Base-by-base conservation (phyloP, 2,329 filamentous ascomycete genomes). In the Colletotrichum lindemuthianum region DNA sequence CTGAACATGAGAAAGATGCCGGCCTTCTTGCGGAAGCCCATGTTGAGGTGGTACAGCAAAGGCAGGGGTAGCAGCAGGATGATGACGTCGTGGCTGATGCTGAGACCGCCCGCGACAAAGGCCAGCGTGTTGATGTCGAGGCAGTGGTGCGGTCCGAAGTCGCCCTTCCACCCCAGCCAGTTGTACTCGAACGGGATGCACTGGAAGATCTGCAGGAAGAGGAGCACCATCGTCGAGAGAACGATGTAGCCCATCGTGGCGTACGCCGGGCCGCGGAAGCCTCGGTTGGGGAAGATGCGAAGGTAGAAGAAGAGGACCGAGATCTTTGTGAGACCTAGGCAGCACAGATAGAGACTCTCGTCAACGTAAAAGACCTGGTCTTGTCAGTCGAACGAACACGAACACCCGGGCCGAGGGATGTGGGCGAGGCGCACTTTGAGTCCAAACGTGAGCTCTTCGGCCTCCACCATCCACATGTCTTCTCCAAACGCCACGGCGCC, bases 1-100 rank as follows among this genome's bases (percentile, higher is more conserved):
- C 75, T 70, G 68, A 79, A 78, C 72, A 79, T 77, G 67, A 75
- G 40, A n/a, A 73, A 69, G 52, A 77, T 72, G 13, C 70, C 71
- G 6, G 69, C 13, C 49, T 71, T 73, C 37, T 68, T 70, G 45
- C 69, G 72, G 59, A 66, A 50, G 34, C 67, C 65, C 12, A 70
- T 71, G 49, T 76, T 71, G 12, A 79, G 73, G 8, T 67, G 67
- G 32, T 70, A 44, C 8, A 78, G 60, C 6, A 75, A 58, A 1
- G 77, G 77, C 8, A 78, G 68, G 4, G 77, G 77, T 45, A 78
- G 65, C 2, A 72, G 8, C 3, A 79, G 65, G 45, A 79, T 75
- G 24, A 72, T 70, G 2, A 75, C 58, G 54, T 79, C 77, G 59
- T 78, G 75, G 8, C 68, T 68, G 49, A 79, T 79, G 66, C 72